Evolutionary conservation across 306 rosid genomes (phyloP).

Genomic region (Quercus berberidifolia): DNA sequence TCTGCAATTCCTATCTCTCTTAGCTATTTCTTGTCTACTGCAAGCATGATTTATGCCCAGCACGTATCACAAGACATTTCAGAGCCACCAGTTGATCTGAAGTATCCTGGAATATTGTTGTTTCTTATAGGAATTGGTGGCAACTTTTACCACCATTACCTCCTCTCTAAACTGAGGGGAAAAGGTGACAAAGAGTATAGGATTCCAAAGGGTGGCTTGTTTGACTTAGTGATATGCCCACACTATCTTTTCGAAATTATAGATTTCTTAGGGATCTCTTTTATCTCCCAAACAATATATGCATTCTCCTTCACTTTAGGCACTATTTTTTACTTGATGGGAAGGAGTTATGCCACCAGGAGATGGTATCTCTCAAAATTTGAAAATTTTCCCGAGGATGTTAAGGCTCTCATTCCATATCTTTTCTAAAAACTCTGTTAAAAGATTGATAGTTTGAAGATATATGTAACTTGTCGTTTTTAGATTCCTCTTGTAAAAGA

Average conservation of each 20-base stretch:
- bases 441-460: not conserved
- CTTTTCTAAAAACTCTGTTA: slow-evolving; percentile 27
- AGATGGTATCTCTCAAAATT: slow-evolving; percentile 76
- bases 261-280: slow-evolving; percentile 9
- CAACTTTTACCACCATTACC: slow-evolving; percentile 79
- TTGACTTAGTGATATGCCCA: slow-evolving; percentile 65
- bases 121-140: slow-evolving; percentile 62
- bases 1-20: slow-evolving; percentile 44
- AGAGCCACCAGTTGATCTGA: slow-evolving; percentile 51
- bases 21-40: slow-evolving; percentile 47
- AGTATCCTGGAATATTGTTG: slow-evolving; percentile 41
- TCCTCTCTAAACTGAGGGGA: slow-evolving; percentile 57
- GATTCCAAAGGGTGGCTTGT: slow-evolving; percentile 83
- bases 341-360: slow-evolving; percentile 75
- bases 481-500: not conserved
- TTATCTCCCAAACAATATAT: slow-evolving; percentile 59
- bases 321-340: slow-evolving; percentile 47
- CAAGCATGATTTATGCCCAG: slow-evolving; percentile 58
- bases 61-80: slow-evolving; percentile 46
- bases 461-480: not conserved
- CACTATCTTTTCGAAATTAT: slow-evolving; percentile 79
- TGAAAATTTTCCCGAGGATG: slow-evolving; percentile 56
- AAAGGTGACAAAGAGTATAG: slow-evolving; percentile 58
- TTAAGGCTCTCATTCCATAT: slow-evolving; percentile 71
- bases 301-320: slow-evolving; percentile 44